Base-by-base conservation (phyloP, 345 rosid genomes). In the Citrus medica region DNA sequence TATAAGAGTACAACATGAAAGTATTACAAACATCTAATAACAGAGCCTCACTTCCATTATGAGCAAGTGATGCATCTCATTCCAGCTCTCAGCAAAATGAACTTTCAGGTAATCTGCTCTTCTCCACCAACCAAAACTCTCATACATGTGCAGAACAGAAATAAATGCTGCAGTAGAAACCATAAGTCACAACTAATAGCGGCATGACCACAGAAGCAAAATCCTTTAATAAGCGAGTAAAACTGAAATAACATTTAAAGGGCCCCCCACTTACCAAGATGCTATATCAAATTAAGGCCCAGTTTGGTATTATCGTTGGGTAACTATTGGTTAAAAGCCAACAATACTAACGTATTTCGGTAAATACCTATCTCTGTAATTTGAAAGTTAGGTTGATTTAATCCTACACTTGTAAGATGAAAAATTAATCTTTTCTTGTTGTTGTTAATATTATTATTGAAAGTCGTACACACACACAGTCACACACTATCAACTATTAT, bases 111-210 rank as follows among this genome's bases (percentile, higher is more conserved):
- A 96, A 83, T 94, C 98, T 28, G 99, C 97, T 84, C 91, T 89
- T 82, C 99, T 94, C 99, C 99, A 96, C 99, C 99, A 96, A 75
- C 99, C 99, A 86, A 94, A 94, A 82, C 94, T 96, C 95, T 96
- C 99, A 82, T 96, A 96, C 99, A 94, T 77, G 74, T 96, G 99
- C 76, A 96, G 87, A 79, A 96, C 95, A 37, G 99, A 94, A 84
- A 96, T 91, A 78, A 96, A 96, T 19, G 98, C 99, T 96, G 87
- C 82, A 73, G 80, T 8, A 71, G 61, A 53, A 76, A 40, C 70
- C 37, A 25, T 46, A 67, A 22, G 64, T 68, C 74, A 65, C 53
- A 73, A 80, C 42, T 62, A 51, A 28, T 21, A 65, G 35, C 9
- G 30, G 78, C 65, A 38, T 30, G 63, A 10, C 60, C 5, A 7